A percentile compares a stretch with the other conserved stretches of the same genome.
These are phyloP conservation scores for Sindora glabra DNA, from an alignment of 306 rosid genomes.

Conservation along the genomic window DNA sequence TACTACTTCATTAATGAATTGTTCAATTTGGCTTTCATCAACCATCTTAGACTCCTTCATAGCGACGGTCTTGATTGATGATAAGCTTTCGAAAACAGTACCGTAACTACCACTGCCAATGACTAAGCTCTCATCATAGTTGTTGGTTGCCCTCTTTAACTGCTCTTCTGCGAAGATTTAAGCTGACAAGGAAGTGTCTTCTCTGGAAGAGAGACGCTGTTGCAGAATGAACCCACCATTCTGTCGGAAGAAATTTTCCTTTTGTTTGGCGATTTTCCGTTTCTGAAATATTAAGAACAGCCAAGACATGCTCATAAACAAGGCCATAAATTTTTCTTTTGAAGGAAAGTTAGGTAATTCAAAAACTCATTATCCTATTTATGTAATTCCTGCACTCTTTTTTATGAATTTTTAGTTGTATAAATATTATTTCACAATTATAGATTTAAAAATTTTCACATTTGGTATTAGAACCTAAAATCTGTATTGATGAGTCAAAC, in stretches of 20 bases:
- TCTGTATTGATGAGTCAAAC: no score
- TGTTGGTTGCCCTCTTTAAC: background rate
- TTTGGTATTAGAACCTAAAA: no score
- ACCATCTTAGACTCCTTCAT: background rate
- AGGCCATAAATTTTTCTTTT: background rate
- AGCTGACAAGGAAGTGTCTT: background rate
- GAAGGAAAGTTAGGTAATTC: no score
- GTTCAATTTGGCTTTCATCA: background rate
- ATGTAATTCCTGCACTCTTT: no score
- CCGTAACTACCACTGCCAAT: background rate
- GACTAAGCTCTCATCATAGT: background rate
- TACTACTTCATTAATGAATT: background rate
- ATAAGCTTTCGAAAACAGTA: background rate
- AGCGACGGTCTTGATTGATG: background rate
- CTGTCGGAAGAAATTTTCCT: background rate
- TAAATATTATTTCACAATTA: no score
- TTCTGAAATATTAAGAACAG: background rate
- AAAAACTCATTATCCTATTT: no score
- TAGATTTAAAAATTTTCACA: no score
- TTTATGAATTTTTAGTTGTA: no score
- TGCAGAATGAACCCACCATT: background rate
- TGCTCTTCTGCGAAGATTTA: background rate
- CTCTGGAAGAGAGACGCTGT: background rate
- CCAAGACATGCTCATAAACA: background rate
- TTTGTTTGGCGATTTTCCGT: background rate